Base-by-base conservation (phyloP, 2,329 filamentous ascomycete species). In the Aspergillus luchuensis region DNA sequence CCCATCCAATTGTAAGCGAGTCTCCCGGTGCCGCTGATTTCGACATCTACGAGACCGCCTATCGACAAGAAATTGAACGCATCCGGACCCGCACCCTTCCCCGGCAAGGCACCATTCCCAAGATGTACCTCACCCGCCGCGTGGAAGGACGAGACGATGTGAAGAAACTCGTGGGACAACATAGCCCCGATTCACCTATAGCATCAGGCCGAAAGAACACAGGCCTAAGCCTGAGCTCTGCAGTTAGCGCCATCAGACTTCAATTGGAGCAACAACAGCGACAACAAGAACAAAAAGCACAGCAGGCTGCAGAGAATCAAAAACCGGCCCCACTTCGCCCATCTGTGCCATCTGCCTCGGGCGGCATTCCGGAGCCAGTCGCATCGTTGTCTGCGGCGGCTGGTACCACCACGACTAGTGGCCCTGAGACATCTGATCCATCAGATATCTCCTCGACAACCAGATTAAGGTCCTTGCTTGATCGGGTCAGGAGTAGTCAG, bases 31-130 rank as follows among this genome's bases (percentile, higher is more conserved):
- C 89, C 1, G 90, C 91, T 5, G 92, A 96, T 62, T 91, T 91
- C 68, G 88, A 95, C 71, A 89, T 98, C 60, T 97, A 97, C 74
- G 91, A 96, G 74, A 87, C 85, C 0, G 94, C 94, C 0, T 97
- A 96, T 73, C 87, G 91, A 70, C 86, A 90, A 62, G 91, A 97
- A 77, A 85, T 95, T 28, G 85, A 89, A 60, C 85, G 89, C 15
- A 94, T 97, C 69, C 77, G 85, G 30, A 75, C 79, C 64, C 67
- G 69, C 54, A 75, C 69, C n/a, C 66, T 73, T 17, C 71, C 72
- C 23, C 67, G 71, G 25, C 70, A 70, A 67, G 78, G 81, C 59
- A 74, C 77, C 25, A 70, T 74, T 36, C 81, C 87, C 1, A 87
- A 82, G 17, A 80, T 91, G 15, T 90, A 89, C 67, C 71, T 84